Evolutionary conservation across 2,329 filamentous ascomycete species (phyloP).

Genomic region (Hymenoscyphus fraxineus): DNA sequence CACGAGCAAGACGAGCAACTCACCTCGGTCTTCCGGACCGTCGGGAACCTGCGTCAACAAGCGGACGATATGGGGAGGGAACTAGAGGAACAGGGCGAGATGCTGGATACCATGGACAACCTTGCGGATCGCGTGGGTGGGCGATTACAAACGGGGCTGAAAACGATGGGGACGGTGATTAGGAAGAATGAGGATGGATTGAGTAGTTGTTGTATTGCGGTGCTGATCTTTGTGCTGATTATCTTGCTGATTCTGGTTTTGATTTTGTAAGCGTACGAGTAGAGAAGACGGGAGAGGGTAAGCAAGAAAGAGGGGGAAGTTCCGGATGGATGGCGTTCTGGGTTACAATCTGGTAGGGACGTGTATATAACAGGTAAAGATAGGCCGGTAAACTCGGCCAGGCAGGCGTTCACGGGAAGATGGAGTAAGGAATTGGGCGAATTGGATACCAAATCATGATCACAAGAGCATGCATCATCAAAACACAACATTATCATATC

Average conservation of each 20-base stretch:
- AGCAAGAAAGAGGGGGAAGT: background rate
- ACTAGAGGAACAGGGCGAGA: constrained; percentile 87
- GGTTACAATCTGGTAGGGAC: background rate
- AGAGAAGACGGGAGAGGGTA: background rate
- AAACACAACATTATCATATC: no score
- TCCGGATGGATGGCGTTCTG: constrained; percentile 3
- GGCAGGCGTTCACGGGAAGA: no score
- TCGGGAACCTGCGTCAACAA: constrained; percentile 84
- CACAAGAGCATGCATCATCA: no score
- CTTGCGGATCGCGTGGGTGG: constrained; percentile 84
- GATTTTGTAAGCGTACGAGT: constrained; percentile 50
- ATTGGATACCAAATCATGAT: no score
- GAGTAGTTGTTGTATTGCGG: constrained; percentile 87
- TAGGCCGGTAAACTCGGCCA: background rate
- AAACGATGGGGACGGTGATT: constrained; percentile 81
- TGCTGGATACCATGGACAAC: constrained; percentile 80
- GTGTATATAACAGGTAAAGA: background rate
- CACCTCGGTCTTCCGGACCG: constrained; percentile 88
- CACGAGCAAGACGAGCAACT: constrained; percentile 90
- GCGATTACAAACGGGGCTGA: constrained; percentile 79
- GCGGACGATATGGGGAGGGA: constrained; percentile 95
- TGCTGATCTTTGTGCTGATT: constrained; percentile 85
- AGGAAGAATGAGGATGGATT: constrained; percentile 81
- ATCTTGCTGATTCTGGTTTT: constrained; percentile 77
- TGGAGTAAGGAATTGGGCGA: no score